These are phyloP conservation scores for Magnolia officinalis DNA, from an alignment of 164 flowering plant species.

Conservation along the genomic window DNA sequence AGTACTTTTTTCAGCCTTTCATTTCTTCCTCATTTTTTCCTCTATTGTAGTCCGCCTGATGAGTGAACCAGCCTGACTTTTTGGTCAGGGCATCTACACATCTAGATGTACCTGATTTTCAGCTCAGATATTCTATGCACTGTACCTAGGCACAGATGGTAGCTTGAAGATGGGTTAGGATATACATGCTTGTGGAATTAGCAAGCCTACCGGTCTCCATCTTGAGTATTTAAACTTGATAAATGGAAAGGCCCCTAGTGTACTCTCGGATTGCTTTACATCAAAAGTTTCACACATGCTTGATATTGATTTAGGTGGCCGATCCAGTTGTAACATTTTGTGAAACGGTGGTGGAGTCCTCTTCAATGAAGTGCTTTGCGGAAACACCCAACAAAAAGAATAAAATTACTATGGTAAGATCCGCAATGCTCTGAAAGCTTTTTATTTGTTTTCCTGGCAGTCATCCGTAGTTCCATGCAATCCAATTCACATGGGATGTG, in stretches of 20 bases:
- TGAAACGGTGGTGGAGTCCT: constrained; percentile 98
- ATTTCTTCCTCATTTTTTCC: too few species aligned
- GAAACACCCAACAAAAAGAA: constrained; percentile 99
- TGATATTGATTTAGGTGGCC: constrained; percentile 65
- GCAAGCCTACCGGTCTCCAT: background rate
- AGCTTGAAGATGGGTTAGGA: too few species aligned
- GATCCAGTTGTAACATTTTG: constrained; percentile 99
- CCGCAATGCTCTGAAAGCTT: background rate
- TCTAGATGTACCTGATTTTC: background rate
- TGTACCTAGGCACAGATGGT: background rate
- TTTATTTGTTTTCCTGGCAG: constrained; percentile 2
- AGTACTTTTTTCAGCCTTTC: too few species aligned
- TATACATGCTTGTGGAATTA: background rate
- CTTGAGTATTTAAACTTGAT: background rate
- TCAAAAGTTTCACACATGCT: background rate
- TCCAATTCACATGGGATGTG: background rate
- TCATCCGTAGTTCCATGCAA: background rate
- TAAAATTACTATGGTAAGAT: constrained; percentile 88
- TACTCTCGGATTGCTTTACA: background rate
- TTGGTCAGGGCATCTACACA: background rate
- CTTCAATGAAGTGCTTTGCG: constrained; percentile 99
- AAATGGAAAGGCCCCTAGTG: background rate
- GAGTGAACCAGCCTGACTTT: background rate
- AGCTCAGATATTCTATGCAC: background rate
- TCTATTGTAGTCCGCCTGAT: background rate